Evolutionary conservation across 495 filamentous ascomycete species (phyloP).

Genomic region (Amorphotheca resinae): DNA sequence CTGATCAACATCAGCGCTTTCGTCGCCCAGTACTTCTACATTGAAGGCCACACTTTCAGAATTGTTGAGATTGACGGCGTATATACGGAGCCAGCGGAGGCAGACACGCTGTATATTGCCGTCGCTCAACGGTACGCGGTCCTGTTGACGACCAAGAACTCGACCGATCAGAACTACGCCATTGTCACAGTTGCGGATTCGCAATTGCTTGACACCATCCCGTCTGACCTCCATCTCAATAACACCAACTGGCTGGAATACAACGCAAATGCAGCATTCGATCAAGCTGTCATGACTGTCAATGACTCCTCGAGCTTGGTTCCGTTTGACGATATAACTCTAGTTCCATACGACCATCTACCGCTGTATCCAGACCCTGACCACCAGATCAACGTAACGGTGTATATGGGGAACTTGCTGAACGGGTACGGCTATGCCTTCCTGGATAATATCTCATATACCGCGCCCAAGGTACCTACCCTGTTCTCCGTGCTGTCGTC

Average conservation of each 20-base stretch:
- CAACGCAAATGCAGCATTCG: conserved; percentile 24
- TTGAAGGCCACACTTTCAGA: conserved; percentile 53
- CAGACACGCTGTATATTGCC: conserved; percentile 40
- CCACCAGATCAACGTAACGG: conserved; percentile 45
- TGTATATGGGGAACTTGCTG: conserved; percentile 38
- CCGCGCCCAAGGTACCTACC: conserved; percentile 53
- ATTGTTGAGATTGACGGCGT: conserved; percentile 43
- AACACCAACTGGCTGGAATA: conserved; percentile 35
- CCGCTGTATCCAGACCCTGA: conserved; percentile 41
- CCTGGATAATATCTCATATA: conserved; percentile 12
- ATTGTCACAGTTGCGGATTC: conserved; percentile 35
- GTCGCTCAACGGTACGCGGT: conserved; percentile 32
- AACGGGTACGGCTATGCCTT: conserved; percentile 61
- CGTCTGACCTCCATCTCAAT: conserved; percentile 11
- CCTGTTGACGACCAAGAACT: conserved; percentile 36
- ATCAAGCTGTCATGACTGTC: conserved; percentile 37
- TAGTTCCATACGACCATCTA: conserved; percentile 52
- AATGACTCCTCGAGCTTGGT: conserved; percentile 40
- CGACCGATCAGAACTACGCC: conserved; percentile 6
- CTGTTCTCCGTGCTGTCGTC: conserved; percentile 65
- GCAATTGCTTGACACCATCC: conserved; percentile 5
- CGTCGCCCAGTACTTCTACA: conserved; percentile 53
- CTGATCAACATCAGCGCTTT: conserved; percentile 60
- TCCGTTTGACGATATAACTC: conserved; percentile 56
- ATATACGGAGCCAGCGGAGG: conserved; percentile 43